Base-by-base conservation (phyloP, 371 early-diverging fungal species). In the Saksenaea vasiformis region DNA sequence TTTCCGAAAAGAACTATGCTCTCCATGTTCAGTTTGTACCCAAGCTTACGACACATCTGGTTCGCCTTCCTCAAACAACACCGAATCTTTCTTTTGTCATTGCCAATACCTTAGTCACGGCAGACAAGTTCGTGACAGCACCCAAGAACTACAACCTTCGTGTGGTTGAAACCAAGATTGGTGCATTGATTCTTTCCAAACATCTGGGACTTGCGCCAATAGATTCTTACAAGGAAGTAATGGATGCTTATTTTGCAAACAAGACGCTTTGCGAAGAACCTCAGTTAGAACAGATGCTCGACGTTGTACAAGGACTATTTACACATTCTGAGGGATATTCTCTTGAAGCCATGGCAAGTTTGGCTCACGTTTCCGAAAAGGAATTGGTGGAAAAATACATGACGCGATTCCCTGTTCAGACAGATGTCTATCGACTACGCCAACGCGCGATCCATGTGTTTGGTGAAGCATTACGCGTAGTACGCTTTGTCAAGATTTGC, bases 101-200 rank as follows among this genome's bases (percentile, higher is more conserved):
- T 66, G 95, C 96, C 58, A 91, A 98, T 77, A 91, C 96, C 0
- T 75, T 94, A 51, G 94, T 96, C 3, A 86, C 85, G 0, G 86
- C 94, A 19, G 93, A 98, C 69, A 98, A 98, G 78, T 87, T 89
- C 57, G 90, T 89, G 13, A 93, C 95, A 14, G 96, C 93, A 9
- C 95, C 95, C 14, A 85, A 83, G 13, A 85, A 93, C 75, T 98
- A 97, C 72, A 98, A 98, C 73, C 81, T 96, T 19, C 90, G 98
- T 41, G 98, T 97, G 0, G 94, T 95, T n/a, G 98, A 98, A 74
- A 93, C 93, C 14, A 88, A 91, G 43, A 79, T 94, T 31, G 93
- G 88, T 17, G 90, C 93, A n/a, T 76, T 86, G 24, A 79, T 90
- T 58, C 76, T 93, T 53, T 86, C 91, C 59, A 69, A 76, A 41